Evolutionary conservation across 495 filamentous ascomycete species (phyloP).

Genomic region (Tuber melanosporum): DNA sequence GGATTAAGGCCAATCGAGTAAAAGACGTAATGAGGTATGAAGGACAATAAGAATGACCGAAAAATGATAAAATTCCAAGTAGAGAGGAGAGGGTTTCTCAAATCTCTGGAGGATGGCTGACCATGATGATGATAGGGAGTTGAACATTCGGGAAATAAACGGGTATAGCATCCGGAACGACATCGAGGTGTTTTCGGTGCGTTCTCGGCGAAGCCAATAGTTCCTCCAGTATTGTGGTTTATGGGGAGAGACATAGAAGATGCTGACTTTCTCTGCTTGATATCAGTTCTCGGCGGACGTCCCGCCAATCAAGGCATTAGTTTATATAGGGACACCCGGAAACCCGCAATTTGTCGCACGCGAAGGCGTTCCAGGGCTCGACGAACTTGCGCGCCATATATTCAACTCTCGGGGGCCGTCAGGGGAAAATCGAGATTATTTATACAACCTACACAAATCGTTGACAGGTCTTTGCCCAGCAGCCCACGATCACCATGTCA

Average conservation of each 20-base stretch:
- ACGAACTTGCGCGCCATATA: conserved; percentile 74
- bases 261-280: conserved; percentile 17
- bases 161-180: conserved; percentile 57
- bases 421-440: conserved; percentile 85
- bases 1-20: conserved; percentile 63
- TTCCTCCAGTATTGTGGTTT: not conserved
- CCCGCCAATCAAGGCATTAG: conserved; percentile 51
- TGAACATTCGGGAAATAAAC: conserved; percentile 95
- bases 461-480: conserved; percentile 67
- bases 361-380: conserved; percentile 59
- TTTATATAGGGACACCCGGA: conserved; percentile 90
- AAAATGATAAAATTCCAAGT: not conserved
- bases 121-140: conserved; percentile 49
- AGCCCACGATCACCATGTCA: conserved; percentile 77
- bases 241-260: not conserved
- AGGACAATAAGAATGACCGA: not conserved
- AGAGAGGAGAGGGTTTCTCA: not conserved
- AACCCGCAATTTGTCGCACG: conserved; percentile 89
- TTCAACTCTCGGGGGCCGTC: conserved; percentile 69
- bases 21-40: conserved; percentile 63
- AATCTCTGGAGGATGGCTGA: not conserved
- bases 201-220: not conserved
- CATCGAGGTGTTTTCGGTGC: conserved; percentile 13
- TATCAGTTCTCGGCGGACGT: not conserved
- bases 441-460: conserved; percentile 71